These are phyloP conservation scores for Diaporthe nobilis DNA, from an alignment of 2,329 filamentous ascomycete genomes.

Conservation along the genomic window DNA sequence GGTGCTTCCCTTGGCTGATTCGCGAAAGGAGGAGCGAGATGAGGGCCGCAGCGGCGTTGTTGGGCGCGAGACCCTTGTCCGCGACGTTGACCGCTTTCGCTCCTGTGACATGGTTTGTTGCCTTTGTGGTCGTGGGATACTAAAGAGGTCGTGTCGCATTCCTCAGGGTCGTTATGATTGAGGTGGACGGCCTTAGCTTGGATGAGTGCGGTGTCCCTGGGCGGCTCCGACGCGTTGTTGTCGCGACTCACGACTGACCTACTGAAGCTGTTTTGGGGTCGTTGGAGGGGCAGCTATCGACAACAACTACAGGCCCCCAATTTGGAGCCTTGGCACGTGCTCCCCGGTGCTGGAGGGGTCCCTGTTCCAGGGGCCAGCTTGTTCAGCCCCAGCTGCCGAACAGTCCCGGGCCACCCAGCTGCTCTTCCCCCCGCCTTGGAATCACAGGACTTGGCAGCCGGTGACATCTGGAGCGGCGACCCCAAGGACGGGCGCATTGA, in stretches of 20 bases:
- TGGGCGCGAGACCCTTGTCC: constrained; percentile 79
- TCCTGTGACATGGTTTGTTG: constrained; percentile 40
- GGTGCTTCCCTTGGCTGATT: constrained; percentile 73
- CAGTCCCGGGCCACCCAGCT: not conserved
- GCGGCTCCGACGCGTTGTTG: constrained; percentile 25
- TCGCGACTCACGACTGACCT: constrained; percentile 5
- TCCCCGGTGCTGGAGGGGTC: constrained; percentile 14
- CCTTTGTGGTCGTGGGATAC: not conserved
- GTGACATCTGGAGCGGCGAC: not conserved
- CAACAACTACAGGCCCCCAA: not conserved
- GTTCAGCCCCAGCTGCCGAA: constrained; percentile 13
- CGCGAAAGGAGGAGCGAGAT: constrained; percentile 89
- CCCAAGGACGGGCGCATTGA: not conserved
- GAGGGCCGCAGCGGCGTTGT: constrained; percentile 93
- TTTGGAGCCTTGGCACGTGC: constrained; percentile 16
- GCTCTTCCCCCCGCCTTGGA: not conserved
- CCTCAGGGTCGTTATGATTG: not conserved
- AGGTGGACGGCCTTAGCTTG: not conserved
- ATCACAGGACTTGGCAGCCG: constrained; percentile 7
- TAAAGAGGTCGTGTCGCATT: not conserved
- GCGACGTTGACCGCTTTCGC: constrained; percentile 69
- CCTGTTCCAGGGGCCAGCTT: constrained; percentile 13
- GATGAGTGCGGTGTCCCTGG: not conserved
- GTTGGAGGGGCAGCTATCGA: constrained; percentile 32
- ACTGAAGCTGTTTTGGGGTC: not conserved